These are phyloP conservation scores for Aegilops umbellulata DNA, from an alignment of 176 grass and related monocot genomes.

Conservation along the genomic window DNA sequence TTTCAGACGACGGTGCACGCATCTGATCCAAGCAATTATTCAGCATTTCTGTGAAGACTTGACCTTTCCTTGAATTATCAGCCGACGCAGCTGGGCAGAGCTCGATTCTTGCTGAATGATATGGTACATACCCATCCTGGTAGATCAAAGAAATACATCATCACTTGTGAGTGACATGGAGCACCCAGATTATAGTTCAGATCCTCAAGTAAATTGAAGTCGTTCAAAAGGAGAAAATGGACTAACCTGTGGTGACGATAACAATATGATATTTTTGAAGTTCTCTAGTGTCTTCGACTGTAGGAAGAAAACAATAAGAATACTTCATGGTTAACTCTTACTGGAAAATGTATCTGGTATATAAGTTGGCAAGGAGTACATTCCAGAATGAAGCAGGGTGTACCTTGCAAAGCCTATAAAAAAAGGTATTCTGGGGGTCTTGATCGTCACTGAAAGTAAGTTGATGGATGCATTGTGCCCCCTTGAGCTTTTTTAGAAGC, in stretches of 20 bases:
- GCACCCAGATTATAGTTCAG: neutral
- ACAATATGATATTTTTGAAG: conserved; percentile 91
- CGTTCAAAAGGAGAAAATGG: neutral
- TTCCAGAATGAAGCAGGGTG: neutral
- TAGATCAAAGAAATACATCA: conserved; percentile 11
- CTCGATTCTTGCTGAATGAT: conserved; percentile 97
- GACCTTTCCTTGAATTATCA: conserved; percentile 79
- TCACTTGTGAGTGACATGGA: neutral
- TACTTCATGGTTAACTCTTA: neutral
- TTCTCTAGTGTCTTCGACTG: conserved; percentile 93
- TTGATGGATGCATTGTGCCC: conserved; percentile 91
- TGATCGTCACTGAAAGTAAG: conserved; percentile 88
- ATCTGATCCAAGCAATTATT: conserved; percentile 94
- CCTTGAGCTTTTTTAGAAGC: conserved; percentile 93
- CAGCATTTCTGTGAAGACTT: conserved; percentile 91
- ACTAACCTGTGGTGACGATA: conserved; percentile 95
- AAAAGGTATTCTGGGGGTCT: conserved; percentile 88
- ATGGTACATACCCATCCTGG: conserved; percentile 96
- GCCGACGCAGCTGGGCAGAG: conserved; percentile 69
- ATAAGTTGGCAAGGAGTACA: conserved; percentile 5
- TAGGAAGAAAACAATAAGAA: conserved; percentile 30
- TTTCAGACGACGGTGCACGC: conserved; percentile 67
- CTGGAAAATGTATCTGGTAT: neutral
- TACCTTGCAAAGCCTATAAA: conserved; percentile 96
- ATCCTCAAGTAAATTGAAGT: neutral